Base-by-base conservation (phyloP, 495 filamentous ascomycete genomes). In the Aspergillus kassunensis region DNA sequence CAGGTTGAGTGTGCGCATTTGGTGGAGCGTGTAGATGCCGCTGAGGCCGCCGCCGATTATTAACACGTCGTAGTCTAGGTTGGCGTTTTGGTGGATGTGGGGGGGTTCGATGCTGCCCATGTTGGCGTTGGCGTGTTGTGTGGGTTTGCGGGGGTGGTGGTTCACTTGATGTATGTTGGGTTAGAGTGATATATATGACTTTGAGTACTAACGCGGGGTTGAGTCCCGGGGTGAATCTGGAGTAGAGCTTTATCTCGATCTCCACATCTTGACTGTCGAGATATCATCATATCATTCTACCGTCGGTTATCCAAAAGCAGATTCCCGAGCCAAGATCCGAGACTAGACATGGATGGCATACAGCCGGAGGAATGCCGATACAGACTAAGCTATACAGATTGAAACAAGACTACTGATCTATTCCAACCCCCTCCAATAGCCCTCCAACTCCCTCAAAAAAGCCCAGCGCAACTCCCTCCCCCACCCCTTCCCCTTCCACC, bases 41-140 rank as follows among this genome's bases (percentile, higher is more conserved):
- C 66, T 69, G 34, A 81, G 70, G 0, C 78, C 78, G 3, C 71
- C 76, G 7, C 78, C 78, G 20, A 81, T 65, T 45, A 80, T 74
- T 4, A 81, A 53, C 19, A 74, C 75, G 56, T 79, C 75, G 18
- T 64, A 66, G 53, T 56, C 30, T 11, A 40, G 37, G 37, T 40
- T 7, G 18, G 8, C 18, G 20, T 40, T 40, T 40, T 40, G 18
- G 37, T 40, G 37, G 16, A 9, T 21, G 30, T 49, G 40, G 16
- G 39, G 31, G 3, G 44, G 10, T 41, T 53, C 50, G 44, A 49
- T 44, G 21, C 44, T 50, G 29, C 55, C 50, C 55, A 58, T 58
- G 13, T 33, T 49, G 24, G 12, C 4, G 35, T 3, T n/a, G n/a
- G n/a, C n/a, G n/a, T n/a, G n/a, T n/a, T n/a, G n/a, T n/a, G n/a